Conservation (phyloP, 352 stramenopile species). For the Phytophthora colocasiae region DNA sequence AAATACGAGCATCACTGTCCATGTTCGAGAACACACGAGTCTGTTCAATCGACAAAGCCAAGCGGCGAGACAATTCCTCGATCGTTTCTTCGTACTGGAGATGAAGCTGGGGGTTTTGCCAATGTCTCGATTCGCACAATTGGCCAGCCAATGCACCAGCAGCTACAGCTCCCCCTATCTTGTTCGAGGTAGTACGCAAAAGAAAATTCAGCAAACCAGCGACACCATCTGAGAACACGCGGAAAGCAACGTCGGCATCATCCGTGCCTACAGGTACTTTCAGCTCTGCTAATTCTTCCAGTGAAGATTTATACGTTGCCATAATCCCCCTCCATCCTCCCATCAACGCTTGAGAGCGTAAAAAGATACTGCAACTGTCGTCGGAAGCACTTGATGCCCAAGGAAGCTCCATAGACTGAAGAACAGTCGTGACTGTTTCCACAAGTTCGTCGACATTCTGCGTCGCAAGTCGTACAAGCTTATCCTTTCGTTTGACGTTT, state of each 20-base stretch:
- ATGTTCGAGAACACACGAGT: constrained; percentile 43
- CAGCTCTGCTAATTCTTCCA: constrained; percentile 47
- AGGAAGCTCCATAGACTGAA: constrained; percentile 36
- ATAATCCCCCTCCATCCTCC: constrained; percentile 57
- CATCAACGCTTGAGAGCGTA: constrained; percentile 46
- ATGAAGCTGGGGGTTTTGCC: constrained; percentile 37
- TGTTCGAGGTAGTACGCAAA: constrained; percentile 19
- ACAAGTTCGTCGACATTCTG: constrained; percentile 54
- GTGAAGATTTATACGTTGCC: constrained; percentile 43
- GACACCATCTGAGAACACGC: constrained; percentile 50
- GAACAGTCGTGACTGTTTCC: constrained; percentile 22
- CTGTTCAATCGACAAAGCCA: constrained; percentile 47
- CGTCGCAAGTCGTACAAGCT: constrained; percentile 54
- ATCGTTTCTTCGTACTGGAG: constrained; percentile 33
- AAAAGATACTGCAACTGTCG: constrained; percentile 23
- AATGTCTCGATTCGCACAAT: constrained; percentile 48
- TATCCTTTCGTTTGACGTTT: constrained; percentile 58
- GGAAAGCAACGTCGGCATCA: constrained; percentile 42
- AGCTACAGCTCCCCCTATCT: constrained; percentile 33
- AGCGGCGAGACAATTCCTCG: constrained; percentile 25
- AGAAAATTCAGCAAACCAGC: constrained; percentile 21
- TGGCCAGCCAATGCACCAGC: constrained; percentile 47
- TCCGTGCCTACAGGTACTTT: constrained; percentile 54
- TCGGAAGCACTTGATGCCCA: constrained; percentile 18
- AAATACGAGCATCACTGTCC: constrained; percentile 19